Percentiles rank a stretch among this genome's conserved stretches.
phyloP scores from a whole-genome alignment of 768 basidiomycete species.

The Boletus barrowsii region DNA sequence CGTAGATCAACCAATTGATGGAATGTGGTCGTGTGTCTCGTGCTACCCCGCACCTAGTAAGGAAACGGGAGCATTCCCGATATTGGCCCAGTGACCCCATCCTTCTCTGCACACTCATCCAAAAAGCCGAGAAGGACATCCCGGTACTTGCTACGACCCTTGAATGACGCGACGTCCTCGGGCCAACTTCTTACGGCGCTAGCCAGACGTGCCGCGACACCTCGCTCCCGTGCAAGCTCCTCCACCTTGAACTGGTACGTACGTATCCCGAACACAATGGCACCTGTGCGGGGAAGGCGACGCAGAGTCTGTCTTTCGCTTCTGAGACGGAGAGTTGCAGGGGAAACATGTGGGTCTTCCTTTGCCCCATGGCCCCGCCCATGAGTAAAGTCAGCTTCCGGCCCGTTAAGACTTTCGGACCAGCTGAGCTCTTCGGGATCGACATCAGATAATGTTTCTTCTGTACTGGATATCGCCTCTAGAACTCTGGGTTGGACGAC shows the following conservation, averaged over 20 bases:
- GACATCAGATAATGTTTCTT: slow-evolving; percentile 25
- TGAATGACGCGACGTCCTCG: slow-evolving; percentile 47
- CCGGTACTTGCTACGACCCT: slow-evolving; percentile 21
- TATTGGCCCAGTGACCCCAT: slow-evolving; percentile 12
- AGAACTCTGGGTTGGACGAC: slow-evolving; percentile 25
- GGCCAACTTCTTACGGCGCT: slow-evolving; percentile 69
- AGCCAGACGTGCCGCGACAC: slow-evolving; percentile 61
- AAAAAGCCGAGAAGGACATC: slow-evolving; percentile 26
- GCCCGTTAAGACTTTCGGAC: slow-evolving; percentile 53
- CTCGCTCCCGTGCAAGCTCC: slow-evolving; percentile 52
- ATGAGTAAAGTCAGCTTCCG: slow-evolving; percentile 44
- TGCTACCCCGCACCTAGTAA: slow-evolving; percentile 7
- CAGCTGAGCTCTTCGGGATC: slow-evolving; percentile 71
- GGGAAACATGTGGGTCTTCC: slow-evolving; percentile 20
- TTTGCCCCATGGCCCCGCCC: slow-evolving; percentile 17
- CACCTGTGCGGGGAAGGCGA: slow-evolving; percentile 60
- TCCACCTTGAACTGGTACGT: slow-evolving; percentile 60
- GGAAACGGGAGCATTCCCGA: slow-evolving; percentile 18
- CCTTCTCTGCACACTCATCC: slow-evolving; percentile 22
- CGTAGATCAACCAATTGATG: not conserved
- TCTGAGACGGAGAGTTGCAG: slow-evolving; percentile 52
- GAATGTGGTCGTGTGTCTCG: not conserved
- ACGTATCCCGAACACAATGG: slow-evolving; percentile 69
- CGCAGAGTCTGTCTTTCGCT: slow-evolving; percentile 71
- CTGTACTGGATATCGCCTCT: not conserved